Conservation (phyloP, 176 grass and related monocot genomes). For the Aegilops tauschii region DNA sequence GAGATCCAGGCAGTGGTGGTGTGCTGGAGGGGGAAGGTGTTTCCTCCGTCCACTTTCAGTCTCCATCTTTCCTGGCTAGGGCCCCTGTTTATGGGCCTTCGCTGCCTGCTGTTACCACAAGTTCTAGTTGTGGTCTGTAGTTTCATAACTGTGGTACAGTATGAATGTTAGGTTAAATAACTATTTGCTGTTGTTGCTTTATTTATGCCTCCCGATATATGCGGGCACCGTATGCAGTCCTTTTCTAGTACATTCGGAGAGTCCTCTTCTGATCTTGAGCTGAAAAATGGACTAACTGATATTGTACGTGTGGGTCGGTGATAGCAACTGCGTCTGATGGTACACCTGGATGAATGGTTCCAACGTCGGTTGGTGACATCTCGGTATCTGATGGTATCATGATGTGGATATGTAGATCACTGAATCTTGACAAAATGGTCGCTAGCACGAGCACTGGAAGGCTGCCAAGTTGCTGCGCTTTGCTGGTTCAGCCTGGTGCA, state of each 20-base stretch:
- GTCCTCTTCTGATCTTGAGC: background rate
- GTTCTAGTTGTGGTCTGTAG: background rate
- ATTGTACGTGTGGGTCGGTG: conserved; percentile 8
- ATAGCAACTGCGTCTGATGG: conserved; percentile 18
- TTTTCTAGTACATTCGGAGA: background rate
- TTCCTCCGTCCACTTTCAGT: background rate
- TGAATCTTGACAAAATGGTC: conserved; percentile 29
- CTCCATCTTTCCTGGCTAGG: background rate
- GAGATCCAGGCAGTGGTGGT: conserved; percentile 1
- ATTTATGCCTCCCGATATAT: background rate
- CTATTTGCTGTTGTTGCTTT: conserved; percentile 1
- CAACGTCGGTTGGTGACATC: conserved; percentile 22
- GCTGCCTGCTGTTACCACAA: background rate
- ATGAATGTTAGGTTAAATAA: conserved; percentile 25
- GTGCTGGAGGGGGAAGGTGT: background rate
- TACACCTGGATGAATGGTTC: conserved; percentile 22
- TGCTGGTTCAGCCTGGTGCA: conserved; percentile 27
- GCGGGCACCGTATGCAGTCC: background rate
- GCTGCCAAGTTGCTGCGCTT: conserved; percentile 8
- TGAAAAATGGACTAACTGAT: conserved; percentile 7
- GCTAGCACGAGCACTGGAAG: background rate
- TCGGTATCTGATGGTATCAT: conserved; percentile 29
- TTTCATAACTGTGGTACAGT: background rate
- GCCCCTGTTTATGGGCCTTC: background rate
- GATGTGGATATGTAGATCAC: conserved; percentile 32